phyloP scores from a whole-genome alignment of 352 stramenopile species.

The Globisporangium spinosum region DNA sequence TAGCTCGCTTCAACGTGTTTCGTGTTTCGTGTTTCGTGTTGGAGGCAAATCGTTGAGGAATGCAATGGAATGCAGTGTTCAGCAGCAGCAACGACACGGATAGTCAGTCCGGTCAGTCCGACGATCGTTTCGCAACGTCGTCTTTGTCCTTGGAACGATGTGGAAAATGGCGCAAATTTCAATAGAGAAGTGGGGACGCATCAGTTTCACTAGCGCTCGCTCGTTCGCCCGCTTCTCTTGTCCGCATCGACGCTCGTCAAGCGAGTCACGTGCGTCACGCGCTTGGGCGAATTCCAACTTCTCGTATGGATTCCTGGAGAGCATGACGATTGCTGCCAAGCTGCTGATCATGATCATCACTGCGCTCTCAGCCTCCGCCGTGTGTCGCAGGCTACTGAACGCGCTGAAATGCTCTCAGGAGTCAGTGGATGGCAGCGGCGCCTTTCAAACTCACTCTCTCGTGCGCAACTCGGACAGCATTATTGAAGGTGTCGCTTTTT shows the following conservation, averaged over 20 bases:
- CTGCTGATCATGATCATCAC: neutral
- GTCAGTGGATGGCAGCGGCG: neutral
- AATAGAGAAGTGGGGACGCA: neutral
- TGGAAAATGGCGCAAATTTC: neutral
- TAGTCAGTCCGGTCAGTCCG: neutral
- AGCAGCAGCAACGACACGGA: neutral
- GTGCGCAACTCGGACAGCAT: neutral
- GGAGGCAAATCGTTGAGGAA: neutral
- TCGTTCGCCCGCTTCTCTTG: neutral
- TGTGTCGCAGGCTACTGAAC: neutral
- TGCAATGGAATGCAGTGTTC: neutral
- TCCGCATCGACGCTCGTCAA: neutral
- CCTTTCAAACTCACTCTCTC: no score
- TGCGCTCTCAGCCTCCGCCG: neutral
- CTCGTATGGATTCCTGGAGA: neutral
- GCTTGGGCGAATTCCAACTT: neutral
- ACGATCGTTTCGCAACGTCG: neutral
- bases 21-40: neutral
- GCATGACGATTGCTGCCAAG: neutral
- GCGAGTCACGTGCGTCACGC: neutral
- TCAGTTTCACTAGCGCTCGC: neutral
- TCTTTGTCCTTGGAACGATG: neutral
- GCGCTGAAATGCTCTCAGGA: neutral
- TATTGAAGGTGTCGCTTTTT: conserved; percentile 1
- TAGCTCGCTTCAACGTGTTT: neutral